Conservation (phyloP, 352 stramenopile genomes). For the Pythium rhizo-oryzae region DNA sequence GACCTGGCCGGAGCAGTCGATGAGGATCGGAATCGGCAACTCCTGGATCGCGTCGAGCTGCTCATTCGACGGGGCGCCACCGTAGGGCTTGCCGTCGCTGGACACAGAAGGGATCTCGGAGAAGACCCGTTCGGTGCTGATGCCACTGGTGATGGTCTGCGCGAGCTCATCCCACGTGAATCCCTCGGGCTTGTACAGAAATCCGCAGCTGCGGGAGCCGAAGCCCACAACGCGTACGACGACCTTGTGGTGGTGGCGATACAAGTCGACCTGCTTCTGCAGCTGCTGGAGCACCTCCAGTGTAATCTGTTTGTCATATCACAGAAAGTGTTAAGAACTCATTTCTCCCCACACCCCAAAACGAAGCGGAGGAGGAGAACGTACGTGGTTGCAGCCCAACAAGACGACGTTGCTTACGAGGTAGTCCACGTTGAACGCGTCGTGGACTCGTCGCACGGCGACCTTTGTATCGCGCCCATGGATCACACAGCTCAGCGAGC, state of each 20-base stretch:
- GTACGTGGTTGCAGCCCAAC: slow-evolving; percentile 67
- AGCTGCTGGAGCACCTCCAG: slow-evolving; percentile 65
- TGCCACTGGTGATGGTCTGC: slow-evolving; percentile 44
- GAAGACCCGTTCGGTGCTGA: slow-evolving; percentile 35
- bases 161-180: slow-evolving; percentile 56
- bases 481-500: slow-evolving; percentile 79
- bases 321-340: not conserved
- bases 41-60: slow-evolving; percentile 67
- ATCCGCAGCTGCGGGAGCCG: slow-evolving; percentile 60
- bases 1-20: slow-evolving; percentile 71
- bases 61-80: slow-evolving; percentile 45
- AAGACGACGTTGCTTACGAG: slow-evolving; percentile 74
- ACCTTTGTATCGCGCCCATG: slow-evolving; percentile 70
- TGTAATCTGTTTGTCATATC: slow-evolving; percentile 43
- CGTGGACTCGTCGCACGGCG: slow-evolving; percentile 73
- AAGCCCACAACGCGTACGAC: slow-evolving; percentile 73
- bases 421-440: slow-evolving; percentile 82
- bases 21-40: slow-evolving; percentile 66
- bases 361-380: not conserved
- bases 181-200: slow-evolving; percentile 58
- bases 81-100: slow-evolving; percentile 25
- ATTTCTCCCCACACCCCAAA: not conserved
- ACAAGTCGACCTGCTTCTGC: slow-evolving; percentile 59
- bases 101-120: slow-evolving; percentile 16
- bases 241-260: slow-evolving; percentile 69